Evolutionary conservation across 2,329 filamentous ascomycete genomes (phyloP).

Genomic region (Aspergillus oerlinghausenensis): DNA sequence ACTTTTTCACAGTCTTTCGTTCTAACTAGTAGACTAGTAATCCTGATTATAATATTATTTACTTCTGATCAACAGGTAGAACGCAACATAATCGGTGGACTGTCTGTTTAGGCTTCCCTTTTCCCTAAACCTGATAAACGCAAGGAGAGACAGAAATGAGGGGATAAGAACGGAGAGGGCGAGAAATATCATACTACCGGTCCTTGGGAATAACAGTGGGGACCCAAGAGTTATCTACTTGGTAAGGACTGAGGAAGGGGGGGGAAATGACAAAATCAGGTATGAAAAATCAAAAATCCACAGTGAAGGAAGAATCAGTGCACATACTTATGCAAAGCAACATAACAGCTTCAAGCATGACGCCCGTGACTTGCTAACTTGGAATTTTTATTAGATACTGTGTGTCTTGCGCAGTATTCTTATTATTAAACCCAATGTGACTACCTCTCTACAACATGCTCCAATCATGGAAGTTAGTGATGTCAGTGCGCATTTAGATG

Average conservation of each 20-base stretch:
- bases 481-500: not conserved
- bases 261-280: not conserved
- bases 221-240: not conserved
- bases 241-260: not conserved
- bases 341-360: not conserved
- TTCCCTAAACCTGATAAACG: not conserved
- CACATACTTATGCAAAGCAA: not conserved
- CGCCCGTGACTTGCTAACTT: not conserved
- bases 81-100: not conserved
- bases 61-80: not conserved
- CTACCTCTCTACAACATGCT: not conserved
- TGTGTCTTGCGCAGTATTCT: not conserved
- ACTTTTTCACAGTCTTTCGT: not conserved
- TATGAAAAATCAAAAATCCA: not conserved
- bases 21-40: not conserved
- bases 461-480: not conserved
- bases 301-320: too few relatives aligned
- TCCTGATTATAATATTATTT: not conserved
- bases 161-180: constrained; percentile 2
- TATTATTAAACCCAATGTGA: not conserved
- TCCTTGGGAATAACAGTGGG: not conserved
- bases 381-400: not conserved
- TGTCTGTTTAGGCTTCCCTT: not conserved
- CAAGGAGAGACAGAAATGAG: constrained; percentile 7
- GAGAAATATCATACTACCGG: constrained; percentile 5